Evolutionary conservation across 805 yeast species (phyloP).

Genomic region (Wickerhamomyces sydowiorum): DNA sequence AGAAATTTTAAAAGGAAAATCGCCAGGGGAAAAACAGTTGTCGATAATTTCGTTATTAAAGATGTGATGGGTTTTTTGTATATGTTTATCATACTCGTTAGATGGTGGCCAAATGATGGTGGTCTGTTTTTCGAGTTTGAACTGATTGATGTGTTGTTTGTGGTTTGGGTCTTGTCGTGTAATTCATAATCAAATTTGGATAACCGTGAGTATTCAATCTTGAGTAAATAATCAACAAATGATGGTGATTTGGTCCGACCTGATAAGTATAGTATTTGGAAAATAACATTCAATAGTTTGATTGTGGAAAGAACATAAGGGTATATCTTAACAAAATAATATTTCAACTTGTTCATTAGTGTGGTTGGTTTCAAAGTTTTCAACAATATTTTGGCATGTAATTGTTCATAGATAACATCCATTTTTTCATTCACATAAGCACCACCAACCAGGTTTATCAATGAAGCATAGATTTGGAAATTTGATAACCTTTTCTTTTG

Average conservation of each 20-base stretch:
- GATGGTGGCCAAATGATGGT: slow-evolving; percentile 21
- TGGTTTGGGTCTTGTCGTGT: slow-evolving; percentile 9
- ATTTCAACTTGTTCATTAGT: slow-evolving; percentile 25
- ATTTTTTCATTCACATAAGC: slow-evolving; percentile 70
- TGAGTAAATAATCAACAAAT: slow-evolving; percentile 52
- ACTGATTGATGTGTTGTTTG: background rate
- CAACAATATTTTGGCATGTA: slow-evolving; percentile 54
- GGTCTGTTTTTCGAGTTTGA: slow-evolving; percentile 13
- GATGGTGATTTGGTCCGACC: slow-evolving; percentile 62
- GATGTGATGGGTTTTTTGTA: slow-evolving; percentile 13
- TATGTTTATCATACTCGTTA: slow-evolving; percentile 4
- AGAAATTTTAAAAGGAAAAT: slow-evolving; percentile 76
- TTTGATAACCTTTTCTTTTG: slow-evolving; percentile 44
- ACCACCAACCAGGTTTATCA: slow-evolving; percentile 55
- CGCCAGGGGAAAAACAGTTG: slow-evolving; percentile 67
- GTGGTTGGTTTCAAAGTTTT: slow-evolving; percentile 31
- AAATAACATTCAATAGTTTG: slow-evolving; percentile 44
- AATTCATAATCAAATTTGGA: slow-evolving; percentile 22
- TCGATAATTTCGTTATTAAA: slow-evolving; percentile 15
- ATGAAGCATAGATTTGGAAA: slow-evolving; percentile 47
- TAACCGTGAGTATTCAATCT: slow-evolving; percentile 51
- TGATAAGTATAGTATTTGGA: slow-evolving; percentile 61
- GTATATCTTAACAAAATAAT: slow-evolving; percentile 49
- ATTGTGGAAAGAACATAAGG: slow-evolving; percentile 49
- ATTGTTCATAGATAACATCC: slow-evolving; percentile 54